phyloP scores from a whole-genome alignment of 2,329 filamentous ascomycete species.

The Aphanocladium album region DNA sequence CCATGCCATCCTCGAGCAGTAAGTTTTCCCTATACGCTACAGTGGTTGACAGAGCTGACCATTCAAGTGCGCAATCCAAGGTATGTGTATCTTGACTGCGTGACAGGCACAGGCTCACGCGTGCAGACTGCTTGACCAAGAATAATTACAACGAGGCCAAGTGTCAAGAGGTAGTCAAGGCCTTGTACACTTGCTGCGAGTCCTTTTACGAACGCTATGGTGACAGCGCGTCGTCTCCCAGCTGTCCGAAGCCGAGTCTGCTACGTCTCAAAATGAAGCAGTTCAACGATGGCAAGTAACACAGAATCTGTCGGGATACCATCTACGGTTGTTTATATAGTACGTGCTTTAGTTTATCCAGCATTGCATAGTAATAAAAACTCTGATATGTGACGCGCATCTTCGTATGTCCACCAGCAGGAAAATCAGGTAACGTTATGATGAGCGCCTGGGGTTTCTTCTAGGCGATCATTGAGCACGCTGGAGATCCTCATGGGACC shows the following conservation, averaged over 20 bases:
- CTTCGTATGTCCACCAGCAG: conserved; percentile 39
- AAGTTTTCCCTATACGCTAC: conserved; percentile 29
- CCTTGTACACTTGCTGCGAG: conserved; percentile 90
- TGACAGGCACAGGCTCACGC: background rate
- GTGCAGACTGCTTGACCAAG: conserved; percentile 74
- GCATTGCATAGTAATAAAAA: background rate
- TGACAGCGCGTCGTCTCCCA: conserved; percentile 68
- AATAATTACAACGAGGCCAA: conserved; percentile 82
- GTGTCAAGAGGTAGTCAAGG: conserved; percentile 72
- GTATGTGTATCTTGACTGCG: conserved; percentile 39
- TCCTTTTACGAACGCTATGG: conserved; percentile 79
- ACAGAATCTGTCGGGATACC: too few species aligned
- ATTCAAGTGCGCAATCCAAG: conserved; percentile 79
- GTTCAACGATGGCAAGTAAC: conserved; percentile 38
- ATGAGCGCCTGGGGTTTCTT: conserved; percentile 64
- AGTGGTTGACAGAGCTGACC: conserved; percentile 7
- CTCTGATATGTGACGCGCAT: conserved; percentile 40
- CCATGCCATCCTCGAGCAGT: conserved; percentile 84
- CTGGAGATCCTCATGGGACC: conserved; percentile 73
- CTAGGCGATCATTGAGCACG: conserved; percentile 99
- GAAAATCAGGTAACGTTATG: conserved; percentile 58
- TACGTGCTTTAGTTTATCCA: background rate
- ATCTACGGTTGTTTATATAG: background rate
- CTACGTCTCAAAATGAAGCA: conserved; percentile 84
- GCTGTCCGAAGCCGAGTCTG: conserved; percentile 79